These are phyloP conservation scores for Diaporthe helianthi DNA, from an alignment of 2,329 filamentous ascomycete genomes.

Conservation along the genomic window DNA sequence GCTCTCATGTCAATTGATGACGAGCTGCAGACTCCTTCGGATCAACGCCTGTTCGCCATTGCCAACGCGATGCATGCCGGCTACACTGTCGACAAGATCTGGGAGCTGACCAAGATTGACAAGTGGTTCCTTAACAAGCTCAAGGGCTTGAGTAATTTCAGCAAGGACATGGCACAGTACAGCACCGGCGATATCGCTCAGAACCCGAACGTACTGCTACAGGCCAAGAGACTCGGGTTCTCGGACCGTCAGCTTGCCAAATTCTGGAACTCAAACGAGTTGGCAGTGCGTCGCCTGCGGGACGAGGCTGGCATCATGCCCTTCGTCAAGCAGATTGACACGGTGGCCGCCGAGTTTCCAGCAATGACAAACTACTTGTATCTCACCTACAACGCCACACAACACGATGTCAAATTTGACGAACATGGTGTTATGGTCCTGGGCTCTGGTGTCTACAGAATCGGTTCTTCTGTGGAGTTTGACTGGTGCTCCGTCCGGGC, in stretches of 20 bases:
- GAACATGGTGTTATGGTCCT: conserved; percentile 97
- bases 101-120: conserved; percentile 98
- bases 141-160: conserved; percentile 89
- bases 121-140: conserved; percentile 97
- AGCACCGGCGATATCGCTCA: conserved; percentile 69
- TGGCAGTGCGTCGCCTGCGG: conserved; percentile 83
- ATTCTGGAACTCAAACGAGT: conserved; percentile 94
- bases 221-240: conserved; percentile 94
- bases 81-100: conserved; percentile 95
- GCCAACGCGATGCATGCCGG: conserved; percentile 96
- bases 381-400: conserved; percentile 90
- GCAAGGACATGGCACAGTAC: conserved; percentile 76
- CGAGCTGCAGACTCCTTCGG: conserved; percentile 95
- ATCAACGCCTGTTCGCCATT: conserved; percentile 96
- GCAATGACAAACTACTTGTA: conserved; percentile 96
- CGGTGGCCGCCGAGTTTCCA: conserved; percentile 95
- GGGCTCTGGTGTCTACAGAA: conserved; percentile 94
- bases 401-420: conserved; percentile 82
- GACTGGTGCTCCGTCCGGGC: conserved; percentile 98
- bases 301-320: conserved; percentile 87
- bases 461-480: conserved; percentile 97
- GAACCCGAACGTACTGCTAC: conserved; percentile 71
- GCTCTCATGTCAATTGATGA: conserved; percentile 95
- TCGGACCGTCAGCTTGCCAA: conserved; percentile 91
- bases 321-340: conserved; percentile 97